Evolutionary conservation across 2,329 filamentous ascomycete genomes (phyloP).

Genomic region (Fusarium nelsonii): DNA sequence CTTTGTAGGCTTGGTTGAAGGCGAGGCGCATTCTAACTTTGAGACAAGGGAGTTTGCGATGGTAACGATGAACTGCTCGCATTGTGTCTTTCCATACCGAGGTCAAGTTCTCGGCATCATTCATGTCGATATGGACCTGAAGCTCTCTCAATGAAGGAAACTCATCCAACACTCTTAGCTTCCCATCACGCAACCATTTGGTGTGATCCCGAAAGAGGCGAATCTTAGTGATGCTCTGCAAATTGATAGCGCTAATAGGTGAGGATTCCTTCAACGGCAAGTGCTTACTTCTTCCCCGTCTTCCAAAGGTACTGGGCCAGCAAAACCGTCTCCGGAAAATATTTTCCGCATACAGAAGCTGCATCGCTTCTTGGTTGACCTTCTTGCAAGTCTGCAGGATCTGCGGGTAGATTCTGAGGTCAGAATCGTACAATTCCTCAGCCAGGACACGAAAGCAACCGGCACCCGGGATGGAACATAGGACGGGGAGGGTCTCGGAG

Average conservation of each 20-base stretch:
- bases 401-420: not conserved
- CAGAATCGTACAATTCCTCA: not conserved
- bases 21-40: not conserved
- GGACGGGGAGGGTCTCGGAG: not conserved
- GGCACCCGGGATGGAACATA: not conserved
- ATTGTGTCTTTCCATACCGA: not conserved
- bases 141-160: conserved; percentile 24
- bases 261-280: conserved; percentile 9
- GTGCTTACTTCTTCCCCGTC: not conserved
- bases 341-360: conserved; percentile 23
- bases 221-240: conserved; percentile 7
- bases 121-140: conserved; percentile 9
- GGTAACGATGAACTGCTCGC: not conserved
- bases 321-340: conserved; percentile 2
- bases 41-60: not conserved
- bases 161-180: conserved; percentile 10
- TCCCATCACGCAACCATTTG: conserved; percentile 1
- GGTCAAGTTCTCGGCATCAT: not conserved
- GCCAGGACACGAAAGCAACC: conserved; percentile 14
- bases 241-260: conserved; percentile 4
- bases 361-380: conserved; percentile 20
- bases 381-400: conserved; percentile 17
- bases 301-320: conserved; percentile 6
- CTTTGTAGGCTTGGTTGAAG: not conserved
- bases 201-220: not conserved